These are phyloP conservation scores for Syzygium syzygioides DNA, from an alignment of 441 rosid species.

Conservation along the genomic window DNA sequence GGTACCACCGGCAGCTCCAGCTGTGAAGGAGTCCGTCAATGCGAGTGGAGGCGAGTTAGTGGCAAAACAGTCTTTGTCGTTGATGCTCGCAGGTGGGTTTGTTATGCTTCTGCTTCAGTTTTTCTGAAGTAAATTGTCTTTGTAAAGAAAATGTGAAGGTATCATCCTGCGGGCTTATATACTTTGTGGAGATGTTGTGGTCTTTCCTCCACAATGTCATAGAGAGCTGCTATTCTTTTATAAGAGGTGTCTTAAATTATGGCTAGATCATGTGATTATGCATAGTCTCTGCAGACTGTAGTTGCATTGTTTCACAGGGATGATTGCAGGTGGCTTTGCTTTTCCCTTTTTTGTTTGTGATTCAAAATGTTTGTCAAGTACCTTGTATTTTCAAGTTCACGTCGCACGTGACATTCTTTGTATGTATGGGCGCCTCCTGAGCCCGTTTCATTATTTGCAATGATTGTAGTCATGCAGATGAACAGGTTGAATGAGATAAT, in stretches of 20 bases:
- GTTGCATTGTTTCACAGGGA: not conserved
- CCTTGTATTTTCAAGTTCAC: not conserved
- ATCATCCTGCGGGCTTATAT: not conserved
- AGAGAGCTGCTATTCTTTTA: not conserved
- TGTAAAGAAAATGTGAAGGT: not conserved
- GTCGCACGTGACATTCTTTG: not conserved
- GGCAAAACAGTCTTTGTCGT: conserved; percentile 13
- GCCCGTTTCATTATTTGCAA: not conserved
- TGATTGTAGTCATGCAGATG: not conserved
- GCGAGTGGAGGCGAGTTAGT: conserved; percentile 5
- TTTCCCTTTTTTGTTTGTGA: not conserved
- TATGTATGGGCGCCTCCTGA: not conserved
- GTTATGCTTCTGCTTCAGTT: not conserved
- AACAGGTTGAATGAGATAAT: not conserved
- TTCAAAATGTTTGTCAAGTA: not conserved
- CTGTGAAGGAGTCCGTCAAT: conserved; percentile 2
- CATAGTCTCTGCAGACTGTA: not conserved
- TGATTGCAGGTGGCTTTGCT: not conserved
- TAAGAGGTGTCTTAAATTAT: not conserved
- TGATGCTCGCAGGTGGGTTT: not conserved
- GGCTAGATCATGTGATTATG: not conserved
- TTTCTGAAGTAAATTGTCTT: not conserved
- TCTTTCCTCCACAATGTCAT: not conserved
- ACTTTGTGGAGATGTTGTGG: not conserved
- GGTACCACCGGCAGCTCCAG: not conserved